Evolutionary conservation across 2,329 filamentous ascomycete species (phyloP), one percentile per base, ranked within the genome.

Genomic region (Penicillium frequentans): DNA sequence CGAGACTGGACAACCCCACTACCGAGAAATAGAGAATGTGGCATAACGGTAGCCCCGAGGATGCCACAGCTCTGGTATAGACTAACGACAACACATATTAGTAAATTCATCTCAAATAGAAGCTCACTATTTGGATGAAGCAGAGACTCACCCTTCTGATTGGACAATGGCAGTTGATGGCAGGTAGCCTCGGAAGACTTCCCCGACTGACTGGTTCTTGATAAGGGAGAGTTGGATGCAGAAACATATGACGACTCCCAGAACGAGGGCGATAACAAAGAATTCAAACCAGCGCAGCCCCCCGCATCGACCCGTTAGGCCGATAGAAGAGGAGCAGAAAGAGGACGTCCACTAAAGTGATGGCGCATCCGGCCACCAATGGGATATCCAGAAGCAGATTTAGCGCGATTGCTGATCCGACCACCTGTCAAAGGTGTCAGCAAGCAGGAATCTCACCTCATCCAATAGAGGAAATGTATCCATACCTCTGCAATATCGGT

Each of bases 401-500:
- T 42, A 84, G 69, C 21, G 82, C 80, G 60, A 85, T 84, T 9
- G 82, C 82, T 6, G 81, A 82, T 44, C 82, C 82, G 62, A 84
- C 79, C 50, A 85, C 82, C 79, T 79, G 59, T 16, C 16, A 19
- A n/a, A 45, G 29, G 14, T 24, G 27, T 58, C 39, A 58, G 52
- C 14, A n/a, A n/a, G 13, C 7, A 29, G 11, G 33, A 8, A 31
- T 9, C 19, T 6, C 35, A 39, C 31, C 24, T 26, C 19, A 31
- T 37, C 29, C n/a, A 14, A 33, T 33, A 33, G 31, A 33, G 31
- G 31, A n/a, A 19, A 23, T 21, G 1, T 4, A 48, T 49, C 51
- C 73, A 62, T 65, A 83, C 83, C 74, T 90, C 87, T 55, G 87
- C 87, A 62, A 90, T 85, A 69, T 90, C 87, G 0, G 87, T 90